Percentiles rank a stretch among this genome's conserved stretches.
Conservation (phyloP, 139 green algal genomes). For the Astrephomene gubernaculifera region DNA sequence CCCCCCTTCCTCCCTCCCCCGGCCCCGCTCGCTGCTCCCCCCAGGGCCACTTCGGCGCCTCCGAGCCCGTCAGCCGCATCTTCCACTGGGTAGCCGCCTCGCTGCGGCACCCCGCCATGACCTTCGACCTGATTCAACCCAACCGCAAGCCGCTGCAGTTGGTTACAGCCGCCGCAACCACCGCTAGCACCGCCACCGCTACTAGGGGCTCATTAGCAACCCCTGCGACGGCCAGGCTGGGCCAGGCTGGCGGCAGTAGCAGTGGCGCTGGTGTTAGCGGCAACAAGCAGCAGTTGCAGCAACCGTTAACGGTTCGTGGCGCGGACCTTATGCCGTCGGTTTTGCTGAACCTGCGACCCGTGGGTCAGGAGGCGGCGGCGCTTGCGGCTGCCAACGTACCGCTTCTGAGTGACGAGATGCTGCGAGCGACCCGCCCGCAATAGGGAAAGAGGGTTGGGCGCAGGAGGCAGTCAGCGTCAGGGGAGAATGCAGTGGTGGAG, state of each 20-base stretch:
- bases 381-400: neutral
- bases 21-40: neutral
- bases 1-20: no score
- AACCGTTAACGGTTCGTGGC: neutral
- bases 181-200: neutral
- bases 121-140: conserved; percentile 78
- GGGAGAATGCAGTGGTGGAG: no score
- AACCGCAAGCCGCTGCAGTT: conserved; percentile 50
- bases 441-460: no score
- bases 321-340: conserved; percentile 18
- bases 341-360: conserved; percentile 16
- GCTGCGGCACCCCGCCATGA: conserved; percentile 49
- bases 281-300: no score
- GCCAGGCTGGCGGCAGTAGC: neutral
- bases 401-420: conserved; percentile 22
- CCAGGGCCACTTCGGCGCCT: conserved; percentile 73
- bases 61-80: conserved; percentile 67
- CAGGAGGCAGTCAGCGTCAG: no score
- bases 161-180: no score
- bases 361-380: conserved; percentile 10
- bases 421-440: neutral
- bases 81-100: conserved; percentile 78
- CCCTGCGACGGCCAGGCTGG: no score
- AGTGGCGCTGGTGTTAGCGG: no score
- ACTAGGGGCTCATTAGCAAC: no score